A percentile compares a stretch with the other conserved stretches of the same genome.
Evolutionary conservation across 169 alveolate species (phyloP).

Genomic region (Neospora caninum): DNA sequence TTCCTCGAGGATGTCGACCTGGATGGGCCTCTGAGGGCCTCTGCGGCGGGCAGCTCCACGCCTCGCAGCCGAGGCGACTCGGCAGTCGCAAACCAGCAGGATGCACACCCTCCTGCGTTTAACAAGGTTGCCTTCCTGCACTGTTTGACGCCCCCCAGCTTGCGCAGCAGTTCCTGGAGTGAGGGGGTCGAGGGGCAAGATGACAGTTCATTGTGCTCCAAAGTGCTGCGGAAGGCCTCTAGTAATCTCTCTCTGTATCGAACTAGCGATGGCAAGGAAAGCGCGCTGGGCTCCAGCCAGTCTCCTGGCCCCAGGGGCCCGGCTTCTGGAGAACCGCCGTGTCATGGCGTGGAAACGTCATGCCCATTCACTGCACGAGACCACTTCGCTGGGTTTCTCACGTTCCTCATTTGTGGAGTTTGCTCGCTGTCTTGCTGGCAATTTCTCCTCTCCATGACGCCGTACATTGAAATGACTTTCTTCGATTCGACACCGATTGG

Average conservation of each 20-base stretch:
- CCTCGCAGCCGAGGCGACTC: background rate
- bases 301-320: no score
- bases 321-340: no score
- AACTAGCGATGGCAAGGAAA: no score
- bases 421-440: constrained; percentile 46
- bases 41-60: background rate
- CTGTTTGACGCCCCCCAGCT: background rate
- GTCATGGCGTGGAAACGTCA: no score
- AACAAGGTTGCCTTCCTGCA: background rate
- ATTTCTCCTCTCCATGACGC: constrained; percentile 37
- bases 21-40: background rate
- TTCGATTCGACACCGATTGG: constrained; percentile 11
- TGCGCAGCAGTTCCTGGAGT: background rate
- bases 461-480: constrained; percentile 25
- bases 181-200: no score
- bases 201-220: no score
- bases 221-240: no score
- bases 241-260: no score
- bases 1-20: background rate
- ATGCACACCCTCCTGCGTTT: background rate
- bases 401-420: constrained; percentile 34
- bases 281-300: no score
- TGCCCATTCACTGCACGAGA: background rate
- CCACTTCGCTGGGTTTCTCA: background rate
- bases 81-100: background rate